Base-by-base conservation (phyloP, 495 filamentous ascomycete species). In the Bryoglossum gracile region DNA sequence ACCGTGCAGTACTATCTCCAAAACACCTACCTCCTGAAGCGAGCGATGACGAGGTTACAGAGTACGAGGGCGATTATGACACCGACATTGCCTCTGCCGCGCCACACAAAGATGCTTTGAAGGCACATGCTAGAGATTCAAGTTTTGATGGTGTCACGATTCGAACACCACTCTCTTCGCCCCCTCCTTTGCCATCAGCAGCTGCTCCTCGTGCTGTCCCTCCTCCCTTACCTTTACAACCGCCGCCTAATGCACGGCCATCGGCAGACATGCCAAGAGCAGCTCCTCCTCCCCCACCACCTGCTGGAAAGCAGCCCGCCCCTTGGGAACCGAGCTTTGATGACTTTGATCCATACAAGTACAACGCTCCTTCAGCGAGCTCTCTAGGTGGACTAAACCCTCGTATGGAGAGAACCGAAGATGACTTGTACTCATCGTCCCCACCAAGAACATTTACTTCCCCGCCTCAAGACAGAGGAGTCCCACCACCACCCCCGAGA, bases 51-150 rank as follows among this genome's bases (percentile, higher is more conserved):
- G 89, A 92, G 60, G 71, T 87, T 28, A 94, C 87, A 2, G 92
- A 96, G 64, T 97, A 97, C 61, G 92, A 98, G 63, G 92, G 90
- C 16, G 92, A 97, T 61, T 97, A 98, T 62, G 92, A 97, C 56
- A 98, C 92, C 32, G 92, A 97, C 63, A 96, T 98, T 55, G 90
- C 86, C 1, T 85, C 94, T 36, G 83, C 87, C 23, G 89, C 80
- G 8, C 84, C 84, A 33, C 85, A 92, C 62, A 92, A 94, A 65
- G 92, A 95, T 68, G 91, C 92, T 3, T 63, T 97, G 46, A 94
- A 88, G 58, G 63, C 86, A 16, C 88, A 95, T 65, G 81, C 77
- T 24, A 77, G 82, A 36, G 87, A 89, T 32, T 80, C 83, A 18
- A 91, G 84, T 65, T 63, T 84, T 52, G 77, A 77, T 23, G 64